A percentile compares a stretch with the other conserved stretches of the same genome.
Evolutionary conservation across 129 eudicot genomes (phyloP).

Genomic region (Saposhnikovia divaricata): DNA sequence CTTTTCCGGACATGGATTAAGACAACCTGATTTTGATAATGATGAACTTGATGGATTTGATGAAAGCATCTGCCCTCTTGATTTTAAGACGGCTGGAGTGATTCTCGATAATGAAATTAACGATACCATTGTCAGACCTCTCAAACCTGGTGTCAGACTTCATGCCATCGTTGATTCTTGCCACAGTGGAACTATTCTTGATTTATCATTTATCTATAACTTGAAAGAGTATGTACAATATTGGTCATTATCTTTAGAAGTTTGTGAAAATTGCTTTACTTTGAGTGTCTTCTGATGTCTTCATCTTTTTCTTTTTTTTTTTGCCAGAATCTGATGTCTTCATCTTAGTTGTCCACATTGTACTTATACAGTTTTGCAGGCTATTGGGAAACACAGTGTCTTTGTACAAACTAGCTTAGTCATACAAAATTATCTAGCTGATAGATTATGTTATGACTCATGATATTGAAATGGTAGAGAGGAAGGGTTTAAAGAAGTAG

Average conservation of each 20-base stretch:
- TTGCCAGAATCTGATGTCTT: too few relatives aligned
- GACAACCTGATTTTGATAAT: constrained; percentile 41
- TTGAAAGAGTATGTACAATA: constrained; percentile 30
- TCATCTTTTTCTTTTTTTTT: too few relatives aligned
- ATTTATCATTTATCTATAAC: constrained; percentile 35
- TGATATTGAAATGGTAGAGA: not conserved
- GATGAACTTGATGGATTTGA: constrained; percentile 75
- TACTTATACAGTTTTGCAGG: not conserved
- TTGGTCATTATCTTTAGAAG: not conserved
- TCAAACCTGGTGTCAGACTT: constrained; percentile 48
- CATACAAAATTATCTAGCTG: not conserved
- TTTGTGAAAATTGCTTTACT: not conserved
- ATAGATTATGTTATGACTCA: not conserved
- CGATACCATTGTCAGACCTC: constrained; percentile 57
- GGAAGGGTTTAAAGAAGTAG: not conserved
- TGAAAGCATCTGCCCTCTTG: constrained; percentile 66
- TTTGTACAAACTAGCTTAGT: not conserved
- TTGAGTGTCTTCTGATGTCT: not conserved
- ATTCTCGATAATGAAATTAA: constrained; percentile 61
- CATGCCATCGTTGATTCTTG: constrained; percentile 77
- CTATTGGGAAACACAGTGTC: not conserved
- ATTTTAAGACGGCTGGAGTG: constrained; percentile 55
- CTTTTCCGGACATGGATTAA: constrained; percentile 73
- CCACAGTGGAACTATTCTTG: constrained; percentile 84
- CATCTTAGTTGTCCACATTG: not conserved